Conservation (phyloP, 495 filamentous ascomycete species). For the Pseudotulostoma volvatum region DNA sequence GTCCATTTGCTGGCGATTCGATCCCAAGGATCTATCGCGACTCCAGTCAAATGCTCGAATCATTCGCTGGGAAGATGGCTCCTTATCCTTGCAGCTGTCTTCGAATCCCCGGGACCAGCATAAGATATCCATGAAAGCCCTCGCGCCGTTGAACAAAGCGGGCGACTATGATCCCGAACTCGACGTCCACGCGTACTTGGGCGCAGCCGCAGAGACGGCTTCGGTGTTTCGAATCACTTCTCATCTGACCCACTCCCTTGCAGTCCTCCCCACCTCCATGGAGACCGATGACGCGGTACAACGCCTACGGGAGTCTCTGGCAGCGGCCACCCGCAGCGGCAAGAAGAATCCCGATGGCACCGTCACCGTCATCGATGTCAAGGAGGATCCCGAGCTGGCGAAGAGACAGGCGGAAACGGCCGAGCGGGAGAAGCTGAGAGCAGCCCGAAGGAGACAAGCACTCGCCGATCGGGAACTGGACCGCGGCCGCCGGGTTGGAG, state of each 20-base stretch:
- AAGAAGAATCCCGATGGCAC: conserved; percentile 44
- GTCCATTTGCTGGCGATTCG: conserved; percentile 53
- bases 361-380: conserved; percentile 39
- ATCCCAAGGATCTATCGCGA: conserved; percentile 39
- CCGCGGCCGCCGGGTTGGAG: conserved; percentile 34
- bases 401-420: conserved; percentile 58
- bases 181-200: conserved; percentile 72
- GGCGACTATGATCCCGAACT: conserved; percentile 47
- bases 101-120: conserved; percentile 62
- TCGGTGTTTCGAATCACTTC: conserved; percentile 58
- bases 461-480: conserved; percentile 48
- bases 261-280: conserved; percentile 48
- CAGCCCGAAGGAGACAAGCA: conserved; percentile 50
- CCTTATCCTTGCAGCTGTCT: conserved; percentile 61
- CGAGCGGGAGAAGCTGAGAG: conserved; percentile 52
- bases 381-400: conserved; percentile 65
- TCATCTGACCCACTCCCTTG: conserved; percentile 64
- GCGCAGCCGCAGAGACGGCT: conserved; percentile 51
- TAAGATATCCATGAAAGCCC: conserved; percentile 54
- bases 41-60: conserved; percentile 64
- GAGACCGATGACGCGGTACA: conserved; percentile 65
- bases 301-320: conserved; percentile 52
- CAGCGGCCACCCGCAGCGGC: conserved; percentile 37
- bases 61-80: conserved; percentile 72
- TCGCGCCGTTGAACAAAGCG: conserved; percentile 51